These are phyloP conservation scores for Stemphylium lycopersici DNA, from an alignment of 2,329 filamentous ascomycete genomes.

Conservation along the genomic window DNA sequence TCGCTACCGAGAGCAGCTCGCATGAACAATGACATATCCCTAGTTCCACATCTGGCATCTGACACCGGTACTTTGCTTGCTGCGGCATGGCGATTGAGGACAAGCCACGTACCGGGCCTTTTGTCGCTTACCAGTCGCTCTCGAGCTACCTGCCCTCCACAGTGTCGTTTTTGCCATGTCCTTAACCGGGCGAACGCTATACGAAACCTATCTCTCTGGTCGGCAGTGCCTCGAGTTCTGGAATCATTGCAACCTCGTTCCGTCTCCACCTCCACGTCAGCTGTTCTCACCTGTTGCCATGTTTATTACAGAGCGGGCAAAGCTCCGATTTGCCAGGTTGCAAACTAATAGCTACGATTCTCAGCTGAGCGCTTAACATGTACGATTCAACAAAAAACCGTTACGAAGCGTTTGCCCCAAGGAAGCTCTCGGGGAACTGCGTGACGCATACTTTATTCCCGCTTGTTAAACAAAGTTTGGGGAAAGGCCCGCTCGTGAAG, in stretches of 20 bases:
- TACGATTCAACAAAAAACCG: slow-evolving; percentile 9
- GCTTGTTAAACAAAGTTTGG: background rate
- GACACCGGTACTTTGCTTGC: slow-evolving; percentile 16
- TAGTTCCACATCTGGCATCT: slow-evolving; percentile 7
- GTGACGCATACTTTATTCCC: background rate
- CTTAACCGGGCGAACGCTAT: slow-evolving; percentile 21
- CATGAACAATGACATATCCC: slow-evolving; percentile 14
- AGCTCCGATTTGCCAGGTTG: slow-evolving; percentile 8
- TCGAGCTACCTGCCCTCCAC: slow-evolving; percentile 9
- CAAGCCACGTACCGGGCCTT: slow-evolving; percentile 32
- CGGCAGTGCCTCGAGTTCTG: slow-evolving; percentile 23
- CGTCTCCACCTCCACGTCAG: slow-evolving; percentile 29
- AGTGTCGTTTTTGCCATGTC: background rate
- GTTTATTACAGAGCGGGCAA: slow-evolving; percentile 8
- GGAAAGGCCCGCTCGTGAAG: background rate
- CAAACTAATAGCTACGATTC: background rate
- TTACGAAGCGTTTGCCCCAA: background rate
- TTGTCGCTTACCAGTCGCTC: slow-evolving; percentile 5
- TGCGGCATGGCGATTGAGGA: slow-evolving; percentile 30
- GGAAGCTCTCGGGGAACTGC: background rate
- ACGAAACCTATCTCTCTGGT: slow-evolving; percentile 23
- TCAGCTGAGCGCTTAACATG: slow-evolving; percentile 9
- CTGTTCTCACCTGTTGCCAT: slow-evolving; percentile 18
- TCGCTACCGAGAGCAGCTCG: background rate
- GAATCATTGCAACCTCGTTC: slow-evolving; percentile 22